These are phyloP conservation scores for Ilyonectria robusta DNA, from an alignment of 2,329 filamentous ascomycete species.

Conservation along the genomic window DNA sequence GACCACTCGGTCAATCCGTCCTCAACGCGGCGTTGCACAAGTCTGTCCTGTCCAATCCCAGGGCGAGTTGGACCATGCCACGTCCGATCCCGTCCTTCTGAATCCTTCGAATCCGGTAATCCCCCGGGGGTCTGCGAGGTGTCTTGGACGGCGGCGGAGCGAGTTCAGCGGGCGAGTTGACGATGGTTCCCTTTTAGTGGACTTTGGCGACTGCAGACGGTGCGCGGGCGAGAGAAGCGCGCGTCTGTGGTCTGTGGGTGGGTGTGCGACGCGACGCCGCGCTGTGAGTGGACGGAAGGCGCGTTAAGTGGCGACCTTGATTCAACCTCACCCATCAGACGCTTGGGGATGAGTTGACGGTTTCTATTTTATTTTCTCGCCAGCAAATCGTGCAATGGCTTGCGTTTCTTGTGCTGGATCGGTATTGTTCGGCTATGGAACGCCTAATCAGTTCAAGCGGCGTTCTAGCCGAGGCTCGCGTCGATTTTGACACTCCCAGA, in stretches of 20 bases:
- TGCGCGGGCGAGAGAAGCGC: constrained; percentile 39
- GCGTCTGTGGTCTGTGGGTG: constrained; percentile 34
- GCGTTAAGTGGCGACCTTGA: constrained; percentile 47
- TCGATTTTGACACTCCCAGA: neutral
- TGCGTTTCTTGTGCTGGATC: neutral
- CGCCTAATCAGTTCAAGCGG: neutral
- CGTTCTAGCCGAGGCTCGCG: neutral
- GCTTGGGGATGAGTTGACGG: neutral
- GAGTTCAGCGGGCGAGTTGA: constrained; percentile 3
- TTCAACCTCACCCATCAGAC: constrained; percentile 14
- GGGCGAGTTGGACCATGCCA: constrained; percentile 14
- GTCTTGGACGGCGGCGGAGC: neutral
- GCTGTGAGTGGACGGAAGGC: constrained; percentile 42
- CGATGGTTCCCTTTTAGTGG: constrained; percentile 15
- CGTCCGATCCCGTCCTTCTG: neutral
- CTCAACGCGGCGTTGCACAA: constrained; percentile 26
- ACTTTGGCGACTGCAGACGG: constrained; percentile 3
- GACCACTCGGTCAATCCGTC: constrained; percentile 39
- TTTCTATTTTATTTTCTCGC: neutral
- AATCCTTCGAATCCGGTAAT: neutral
- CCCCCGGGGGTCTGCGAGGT: neutral
- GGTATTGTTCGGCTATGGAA: neutral
- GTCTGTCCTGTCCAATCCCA: neutral
- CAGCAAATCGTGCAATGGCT: neutral
- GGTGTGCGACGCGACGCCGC: constrained; percentile 47